Evolutionary conservation across 495 filamentous ascomycete species (phyloP).

Genomic region (Acidomyces sp.): DNA sequence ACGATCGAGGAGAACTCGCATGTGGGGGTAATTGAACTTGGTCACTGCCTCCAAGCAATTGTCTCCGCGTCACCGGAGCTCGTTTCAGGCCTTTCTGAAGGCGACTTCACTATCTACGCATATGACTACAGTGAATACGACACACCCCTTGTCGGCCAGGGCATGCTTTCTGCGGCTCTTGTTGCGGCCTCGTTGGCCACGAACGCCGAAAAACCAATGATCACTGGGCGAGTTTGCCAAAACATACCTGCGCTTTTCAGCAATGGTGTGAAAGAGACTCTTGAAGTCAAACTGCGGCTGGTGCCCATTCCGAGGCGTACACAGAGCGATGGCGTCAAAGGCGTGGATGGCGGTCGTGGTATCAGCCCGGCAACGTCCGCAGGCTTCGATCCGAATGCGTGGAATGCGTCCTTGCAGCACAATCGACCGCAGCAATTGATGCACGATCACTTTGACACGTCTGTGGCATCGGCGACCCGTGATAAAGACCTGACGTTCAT

Average conservation of each 20-base stretch:
- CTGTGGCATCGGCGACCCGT: not conserved
- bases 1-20: conserved; percentile 61
- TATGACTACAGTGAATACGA: conserved; percentile 94
- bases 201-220: conserved; percentile 53
- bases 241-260: conserved; percentile 73
- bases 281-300: conserved; percentile 87
- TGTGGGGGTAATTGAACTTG: conserved; percentile 83
- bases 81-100: conserved; percentile 57
- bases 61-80: conserved; percentile 76
- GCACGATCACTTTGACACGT: conserved; percentile 13
- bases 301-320: conserved; percentile 65
- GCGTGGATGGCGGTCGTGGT: conserved; percentile 48
- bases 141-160: conserved; percentile 84
- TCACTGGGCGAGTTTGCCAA: conserved; percentile 82
- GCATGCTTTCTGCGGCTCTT: conserved; percentile 83
- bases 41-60: conserved; percentile 80
- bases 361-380: conserved; percentile 46
- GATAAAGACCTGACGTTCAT: conserved; percentile 6
- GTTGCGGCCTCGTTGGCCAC: conserved; percentile 45
- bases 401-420: conserved; percentile 33
- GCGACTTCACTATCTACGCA: conserved; percentile 92
- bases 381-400: conserved; percentile 55
- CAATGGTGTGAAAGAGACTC: conserved; percentile 70
- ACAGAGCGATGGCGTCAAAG: conserved; percentile 55
- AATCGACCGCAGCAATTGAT: conserved; percentile 5